phyloP scores from a whole-genome alignment of 306 rosid species.

The Canavalia ensiformis region DNA sequence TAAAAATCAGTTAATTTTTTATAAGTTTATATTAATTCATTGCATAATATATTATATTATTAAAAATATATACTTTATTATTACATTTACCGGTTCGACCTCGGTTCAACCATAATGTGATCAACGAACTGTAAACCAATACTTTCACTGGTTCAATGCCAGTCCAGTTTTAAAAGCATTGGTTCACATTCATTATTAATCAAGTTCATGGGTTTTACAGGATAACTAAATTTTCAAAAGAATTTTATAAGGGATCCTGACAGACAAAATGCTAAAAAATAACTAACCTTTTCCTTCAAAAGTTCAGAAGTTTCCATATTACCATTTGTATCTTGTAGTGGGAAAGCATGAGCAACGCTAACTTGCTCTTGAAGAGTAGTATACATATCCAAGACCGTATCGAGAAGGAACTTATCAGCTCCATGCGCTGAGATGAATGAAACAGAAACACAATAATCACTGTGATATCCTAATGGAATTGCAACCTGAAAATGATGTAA shows the following conservation, averaged over 20 bases:
- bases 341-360: constrained; percentile 52
- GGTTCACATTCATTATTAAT: constrained; percentile 11
- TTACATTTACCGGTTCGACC: too few species aligned
- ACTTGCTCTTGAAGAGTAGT: constrained; percentile 70
- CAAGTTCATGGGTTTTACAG: not conserved
- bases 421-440: constrained; percentile 78
- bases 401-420: constrained; percentile 91
- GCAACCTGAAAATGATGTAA: constrained; percentile 64
- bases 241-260: not conserved
- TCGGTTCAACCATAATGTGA: too few species aligned
- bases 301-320: constrained; percentile 79
- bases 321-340: constrained; percentile 67
- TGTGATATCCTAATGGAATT: constrained; percentile 76
- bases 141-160: too few species aligned
- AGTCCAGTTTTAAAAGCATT: too few species aligned
- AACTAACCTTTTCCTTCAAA: constrained; percentile 83
- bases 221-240: not conserved
- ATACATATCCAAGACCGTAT: constrained; percentile 79
- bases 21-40: too few species aligned
- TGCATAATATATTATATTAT: too few species aligned
- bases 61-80: too few species aligned
- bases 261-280: constrained; percentile 18
- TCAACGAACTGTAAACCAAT: too few species aligned
- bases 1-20: too few species aligned
- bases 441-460: constrained; percentile 70